phyloP scores from a whole-genome alignment of 2,329 filamentous ascomycete species.

The Calonectria pteridis region DNA sequence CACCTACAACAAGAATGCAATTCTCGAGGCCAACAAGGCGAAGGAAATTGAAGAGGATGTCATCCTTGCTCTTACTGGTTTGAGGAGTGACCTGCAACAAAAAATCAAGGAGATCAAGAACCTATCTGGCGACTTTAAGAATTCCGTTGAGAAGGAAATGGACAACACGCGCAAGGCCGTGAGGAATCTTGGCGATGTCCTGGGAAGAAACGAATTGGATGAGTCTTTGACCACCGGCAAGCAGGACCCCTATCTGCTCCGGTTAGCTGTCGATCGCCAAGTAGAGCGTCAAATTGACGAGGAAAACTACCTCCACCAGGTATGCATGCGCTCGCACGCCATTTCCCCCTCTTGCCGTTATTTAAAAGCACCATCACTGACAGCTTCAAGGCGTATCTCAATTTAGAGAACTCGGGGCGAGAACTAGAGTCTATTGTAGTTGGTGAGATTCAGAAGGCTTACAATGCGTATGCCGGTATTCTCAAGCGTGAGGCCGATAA shows the following conservation, averaged over 20 bases:
- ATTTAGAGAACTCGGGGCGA: conserved; percentile 92
- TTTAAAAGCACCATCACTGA: conserved; percentile 5
- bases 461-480: conserved; percentile 92
- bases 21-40: conserved; percentile 87
- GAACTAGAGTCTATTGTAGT: conserved; percentile 97
- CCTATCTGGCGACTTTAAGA: conserved; percentile 95
- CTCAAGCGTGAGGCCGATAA: conserved; percentile 92
- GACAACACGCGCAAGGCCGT: conserved; percentile 85
- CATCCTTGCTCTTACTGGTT: conserved; percentile 84
- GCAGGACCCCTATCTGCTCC: conserved; percentile 91
- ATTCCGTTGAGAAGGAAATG: conserved; percentile 95
- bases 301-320: conserved; percentile 95
- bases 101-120: conserved; percentile 99
- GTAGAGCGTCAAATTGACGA: conserved; percentile 94
- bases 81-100: conserved; percentile 89
- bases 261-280: conserved; percentile 87
- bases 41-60: conserved; percentile 93
- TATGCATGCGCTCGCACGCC: conserved; percentile 55
- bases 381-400: conserved; percentile 81
- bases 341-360: not conserved
- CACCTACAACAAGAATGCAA: conserved; percentile 83
- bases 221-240: conserved; percentile 80
- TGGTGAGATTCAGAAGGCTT: conserved; percentile 97
- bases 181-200: conserved; percentile 81
- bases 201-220: conserved; percentile 85